Evolutionary conservation across 2,329 filamentous ascomycete genomes (phyloP).

Genomic region (Mycosphaerelloides madeirae): DNA sequence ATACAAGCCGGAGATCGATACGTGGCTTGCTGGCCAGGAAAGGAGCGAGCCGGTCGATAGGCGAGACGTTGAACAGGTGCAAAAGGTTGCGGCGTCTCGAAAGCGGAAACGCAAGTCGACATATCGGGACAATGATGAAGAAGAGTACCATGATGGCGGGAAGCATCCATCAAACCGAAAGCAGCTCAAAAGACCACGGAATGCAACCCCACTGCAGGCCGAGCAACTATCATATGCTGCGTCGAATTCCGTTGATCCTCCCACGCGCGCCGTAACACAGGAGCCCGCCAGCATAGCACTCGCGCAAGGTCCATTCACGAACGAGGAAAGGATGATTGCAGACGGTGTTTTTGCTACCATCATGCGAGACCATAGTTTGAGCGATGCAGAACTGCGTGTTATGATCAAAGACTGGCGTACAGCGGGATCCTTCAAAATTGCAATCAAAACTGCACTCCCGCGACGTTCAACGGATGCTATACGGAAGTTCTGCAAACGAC

Average conservation of each 20-base stretch:
- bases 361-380: constrained; percentile 13
- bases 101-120: constrained; percentile 16
- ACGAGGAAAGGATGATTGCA: constrained; percentile 22
- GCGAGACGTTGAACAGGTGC: too few relatives aligned
- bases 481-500: constrained; percentile 50
- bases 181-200: too few relatives aligned
- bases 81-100: background rate
- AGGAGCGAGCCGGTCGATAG: too few relatives aligned
- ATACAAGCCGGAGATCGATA: too few relatives aligned
- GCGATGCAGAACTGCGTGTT: constrained; percentile 17
- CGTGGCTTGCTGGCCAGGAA: constrained; percentile 10
- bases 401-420: constrained; percentile 27
- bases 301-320: constrained; percentile 10
- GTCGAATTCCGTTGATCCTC: background rate
- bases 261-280: background rate
- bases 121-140: constrained; percentile 12
- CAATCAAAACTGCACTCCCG: constrained; percentile 28
- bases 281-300: background rate
- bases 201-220: too few relatives aligned
- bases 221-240: too few relatives aligned
- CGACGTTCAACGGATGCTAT: constrained; percentile 33
- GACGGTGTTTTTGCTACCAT: constrained; percentile 25
- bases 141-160: constrained; percentile 8
- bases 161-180: too few relatives aligned
- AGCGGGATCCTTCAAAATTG: constrained; percentile 29